phyloP scores from a whole-genome alignment of 2,329 filamentous ascomycete genomes.

The Raffaelea albimanens region DNA sequence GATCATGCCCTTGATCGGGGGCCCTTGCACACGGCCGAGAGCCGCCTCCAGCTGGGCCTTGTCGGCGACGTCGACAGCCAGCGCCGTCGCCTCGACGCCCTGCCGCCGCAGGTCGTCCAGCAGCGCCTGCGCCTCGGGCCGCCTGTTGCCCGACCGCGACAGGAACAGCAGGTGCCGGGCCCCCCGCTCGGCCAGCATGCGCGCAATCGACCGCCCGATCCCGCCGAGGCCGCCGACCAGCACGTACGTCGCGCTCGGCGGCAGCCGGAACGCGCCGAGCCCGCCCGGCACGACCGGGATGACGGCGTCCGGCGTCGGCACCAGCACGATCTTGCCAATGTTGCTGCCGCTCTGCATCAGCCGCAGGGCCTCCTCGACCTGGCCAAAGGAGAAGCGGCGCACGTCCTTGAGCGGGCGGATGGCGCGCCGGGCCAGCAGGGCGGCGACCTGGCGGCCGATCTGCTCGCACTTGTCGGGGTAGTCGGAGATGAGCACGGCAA shows the following conservation, averaged over 20 bases:
- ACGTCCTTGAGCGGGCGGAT: background rate
- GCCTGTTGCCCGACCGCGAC: background rate
- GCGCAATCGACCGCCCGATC: slow-evolving; percentile 13
- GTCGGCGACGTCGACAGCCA: slow-evolving; percentile 8
- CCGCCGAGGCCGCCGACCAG: slow-evolving; percentile 17
- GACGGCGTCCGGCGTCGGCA: background rate
- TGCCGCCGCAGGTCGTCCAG: background rate
- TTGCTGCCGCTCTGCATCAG: slow-evolving; percentile 27
- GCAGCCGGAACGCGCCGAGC: background rate
- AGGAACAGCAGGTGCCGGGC: slow-evolving; percentile 4
- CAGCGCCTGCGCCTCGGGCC: background rate
- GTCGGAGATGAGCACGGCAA: slow-evolving; percentile 3
- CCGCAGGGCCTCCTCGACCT: slow-evolving; percentile 21
- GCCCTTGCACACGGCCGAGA: background rate
- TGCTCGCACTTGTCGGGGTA: background rate
- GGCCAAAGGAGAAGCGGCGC: background rate
- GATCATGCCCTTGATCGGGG: background rate
- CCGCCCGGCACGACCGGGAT: background rate
- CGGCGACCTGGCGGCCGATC: background rate
- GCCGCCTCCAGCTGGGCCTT: slow-evolving; percentile 4
- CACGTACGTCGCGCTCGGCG: slow-evolving; percentile 19
- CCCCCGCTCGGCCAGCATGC: slow-evolving; percentile 14
- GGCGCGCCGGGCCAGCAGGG: background rate
- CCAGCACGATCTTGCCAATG: slow-evolving; percentile 28
- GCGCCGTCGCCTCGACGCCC: slow-evolving; percentile 1